phyloP scores from a whole-genome alignment of 2,329 filamentous ascomycete species.

The Chaetothyriales sp. region DNA sequence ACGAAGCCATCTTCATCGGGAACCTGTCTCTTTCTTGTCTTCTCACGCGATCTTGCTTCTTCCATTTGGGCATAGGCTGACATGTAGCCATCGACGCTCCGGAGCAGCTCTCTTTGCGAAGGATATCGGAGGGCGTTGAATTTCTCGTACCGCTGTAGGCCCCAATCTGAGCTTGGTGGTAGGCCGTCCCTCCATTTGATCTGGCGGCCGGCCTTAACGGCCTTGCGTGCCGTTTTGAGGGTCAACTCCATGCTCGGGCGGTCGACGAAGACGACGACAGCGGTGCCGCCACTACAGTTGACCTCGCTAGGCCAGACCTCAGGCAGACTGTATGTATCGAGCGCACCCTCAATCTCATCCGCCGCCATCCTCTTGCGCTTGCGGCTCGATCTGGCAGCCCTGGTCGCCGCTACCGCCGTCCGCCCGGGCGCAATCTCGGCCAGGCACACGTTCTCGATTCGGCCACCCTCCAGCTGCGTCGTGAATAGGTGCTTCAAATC shows the following conservation, averaged over 20 bases:
- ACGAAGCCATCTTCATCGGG: slow-evolving; percentile 94
- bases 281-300: slow-evolving; percentile 61
- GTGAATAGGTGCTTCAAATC: slow-evolving; percentile 67
- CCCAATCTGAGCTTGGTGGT: slow-evolving; percentile 20
- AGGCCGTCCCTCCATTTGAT: slow-evolving; percentile 59
- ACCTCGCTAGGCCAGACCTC: slow-evolving; percentile 59
- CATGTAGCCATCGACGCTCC: slow-evolving; percentile 74
- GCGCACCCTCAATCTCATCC: slow-evolving; percentile 40
- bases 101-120: slow-evolving; percentile 51
- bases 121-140: slow-evolving; percentile 65
- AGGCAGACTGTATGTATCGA: slow-evolving; percentile 51
- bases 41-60: slow-evolving; percentile 50
- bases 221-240: slow-evolving; percentile 59
- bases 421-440: slow-evolving; percentile 24
- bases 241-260: slow-evolving; percentile 61
- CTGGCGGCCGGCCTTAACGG: slow-evolving; percentile 39
- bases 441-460: slow-evolving; percentile 67
- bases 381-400: slow-evolving; percentile 23
- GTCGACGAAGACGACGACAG: slow-evolving; percentile 73
- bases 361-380: slow-evolving; percentile 42
- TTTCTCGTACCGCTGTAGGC: slow-evolving; percentile 38
- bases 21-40: slow-evolving; percentile 54
- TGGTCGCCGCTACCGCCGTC: slow-evolving; percentile 3
- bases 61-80: slow-evolving; percentile 55
- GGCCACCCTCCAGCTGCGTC: slow-evolving; percentile 58